Evolutionary conservation across 805 yeast genomes (phyloP).

Genomic region (Ogataea dorogensis): DNA sequence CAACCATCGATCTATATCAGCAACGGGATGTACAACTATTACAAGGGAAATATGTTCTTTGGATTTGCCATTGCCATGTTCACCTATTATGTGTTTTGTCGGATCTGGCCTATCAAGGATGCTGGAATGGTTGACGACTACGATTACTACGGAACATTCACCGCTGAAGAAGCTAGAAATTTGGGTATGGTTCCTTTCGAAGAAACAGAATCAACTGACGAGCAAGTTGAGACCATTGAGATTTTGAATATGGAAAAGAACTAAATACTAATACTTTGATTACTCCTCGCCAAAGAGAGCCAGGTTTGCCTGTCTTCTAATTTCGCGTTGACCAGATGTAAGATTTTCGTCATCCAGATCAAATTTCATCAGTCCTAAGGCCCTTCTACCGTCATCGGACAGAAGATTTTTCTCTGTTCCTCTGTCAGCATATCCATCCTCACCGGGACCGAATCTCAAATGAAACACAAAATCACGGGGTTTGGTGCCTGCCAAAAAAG

Average conservation of each 20-base stretch:
- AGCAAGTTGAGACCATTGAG: too few species aligned
- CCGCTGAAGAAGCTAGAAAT: background rate
- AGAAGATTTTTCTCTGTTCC: constrained; percentile 11
- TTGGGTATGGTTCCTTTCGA: background rate
- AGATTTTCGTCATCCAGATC: constrained; percentile 25
- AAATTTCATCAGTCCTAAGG: constrained; percentile 31
- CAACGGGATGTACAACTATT: constrained; percentile 41
- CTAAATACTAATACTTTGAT: too few species aligned
- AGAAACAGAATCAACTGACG: too few species aligned
- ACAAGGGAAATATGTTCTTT: constrained; percentile 31
- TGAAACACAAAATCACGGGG: constrained; percentile 11
- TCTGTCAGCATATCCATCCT: constrained; percentile 11
- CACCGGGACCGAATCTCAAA: constrained; percentile 6
- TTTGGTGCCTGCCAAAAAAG: constrained; percentile 6
- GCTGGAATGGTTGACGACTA: background rate
- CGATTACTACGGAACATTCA: constrained; percentile 1
- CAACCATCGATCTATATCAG: constrained; percentile 16
- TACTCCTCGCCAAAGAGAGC: constrained; percentile 24
- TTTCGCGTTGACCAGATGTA: constrained; percentile 28
- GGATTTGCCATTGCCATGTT: background rate
- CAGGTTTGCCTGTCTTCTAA: constrained; percentile 22
- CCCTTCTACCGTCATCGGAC: constrained; percentile 24
- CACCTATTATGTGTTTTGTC: background rate
- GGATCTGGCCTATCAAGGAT: background rate
- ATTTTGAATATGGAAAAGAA: too few species aligned